phyloP scores from a whole-genome alignment of 345 rosid species.

The Salix viminalis region DNA sequence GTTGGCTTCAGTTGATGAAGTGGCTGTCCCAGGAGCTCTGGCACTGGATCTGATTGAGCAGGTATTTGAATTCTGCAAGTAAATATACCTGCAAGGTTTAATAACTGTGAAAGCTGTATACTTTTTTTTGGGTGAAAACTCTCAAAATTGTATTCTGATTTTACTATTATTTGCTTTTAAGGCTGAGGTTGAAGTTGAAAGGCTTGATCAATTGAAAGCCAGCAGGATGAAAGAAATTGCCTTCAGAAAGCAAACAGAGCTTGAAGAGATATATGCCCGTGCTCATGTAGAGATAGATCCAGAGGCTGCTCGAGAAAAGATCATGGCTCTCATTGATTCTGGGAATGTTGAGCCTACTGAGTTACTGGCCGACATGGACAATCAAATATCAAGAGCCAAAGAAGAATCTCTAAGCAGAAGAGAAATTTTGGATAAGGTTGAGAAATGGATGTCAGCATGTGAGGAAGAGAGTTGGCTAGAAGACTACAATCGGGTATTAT shows the following conservation, averaged over 20 bases:
- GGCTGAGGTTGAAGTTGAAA: constrained; percentile 93
- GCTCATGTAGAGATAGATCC: constrained; percentile 84
- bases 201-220: constrained; percentile 90
- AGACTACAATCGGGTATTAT: constrained; percentile 80
- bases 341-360: constrained; percentile 91
- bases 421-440: constrained; percentile 93
- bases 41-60: constrained; percentile 86
- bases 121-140: neutral
- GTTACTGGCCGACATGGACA: constrained; percentile 89
- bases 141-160: constrained; percentile 18
- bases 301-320: constrained; percentile 81
- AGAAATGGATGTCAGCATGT: constrained; percentile 99
- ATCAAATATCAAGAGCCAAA: constrained; percentile 78
- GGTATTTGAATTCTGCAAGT: constrained; percentile 36
- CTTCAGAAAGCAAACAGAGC: constrained; percentile 86
- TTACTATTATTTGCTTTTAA: constrained; percentile 22
- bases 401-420: constrained; percentile 89
- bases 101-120: constrained; percentile 3
- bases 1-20: constrained; percentile 81
- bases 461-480: constrained; percentile 99
- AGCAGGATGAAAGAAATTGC: constrained; percentile 99
- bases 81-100: neutral
- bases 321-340: constrained; percentile 75
- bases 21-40: constrained; percentile 72
- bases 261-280: constrained; percentile 75